These are phyloP conservation scores for Garcia nutans DNA, from an alignment of 345 rosid genomes.

Conservation along the genomic window DNA sequence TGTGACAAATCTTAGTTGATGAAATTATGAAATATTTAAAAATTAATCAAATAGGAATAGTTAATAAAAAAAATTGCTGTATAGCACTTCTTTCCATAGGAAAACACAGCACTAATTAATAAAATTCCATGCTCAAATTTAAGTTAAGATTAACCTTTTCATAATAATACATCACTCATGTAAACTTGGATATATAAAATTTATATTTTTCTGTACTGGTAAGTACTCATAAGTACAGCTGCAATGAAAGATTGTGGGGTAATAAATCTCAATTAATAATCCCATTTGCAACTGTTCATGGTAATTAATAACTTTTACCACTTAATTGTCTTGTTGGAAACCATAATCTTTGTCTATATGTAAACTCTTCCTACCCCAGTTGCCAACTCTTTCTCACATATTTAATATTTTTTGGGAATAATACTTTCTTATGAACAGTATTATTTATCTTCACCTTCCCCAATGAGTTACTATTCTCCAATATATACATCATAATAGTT, in stretches of 20 bases:
- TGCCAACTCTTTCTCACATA: too few species aligned
- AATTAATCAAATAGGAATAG: not conserved
- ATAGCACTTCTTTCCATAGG: not conserved
- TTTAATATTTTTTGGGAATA: too few species aligned
- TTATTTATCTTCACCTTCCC: too few species aligned
- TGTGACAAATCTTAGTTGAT: too few species aligned
- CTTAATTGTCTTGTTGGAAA: too few species aligned
- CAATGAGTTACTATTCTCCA: too few species aligned
- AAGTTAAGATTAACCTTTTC: not conserved
- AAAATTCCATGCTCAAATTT: not conserved
- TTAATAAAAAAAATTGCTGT: not conserved
- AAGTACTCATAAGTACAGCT: not conserved
- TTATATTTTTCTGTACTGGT: not conserved
- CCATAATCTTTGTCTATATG: too few species aligned
- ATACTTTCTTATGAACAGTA: too few species aligned
- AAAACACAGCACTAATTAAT: not conserved
- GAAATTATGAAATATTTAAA: not conserved
- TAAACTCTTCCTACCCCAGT: too few species aligned
- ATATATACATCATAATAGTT: too few species aligned
- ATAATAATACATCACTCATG: not conserved
- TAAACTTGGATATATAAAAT: too few species aligned
- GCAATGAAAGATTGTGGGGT: not conserved
- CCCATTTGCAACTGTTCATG: not conserved
- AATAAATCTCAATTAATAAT: not conserved
- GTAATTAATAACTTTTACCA: too few species aligned